Evolutionary conservation across 75 land plant species (phyloP).

Genomic region (Isoetes taiwanensis): DNA sequence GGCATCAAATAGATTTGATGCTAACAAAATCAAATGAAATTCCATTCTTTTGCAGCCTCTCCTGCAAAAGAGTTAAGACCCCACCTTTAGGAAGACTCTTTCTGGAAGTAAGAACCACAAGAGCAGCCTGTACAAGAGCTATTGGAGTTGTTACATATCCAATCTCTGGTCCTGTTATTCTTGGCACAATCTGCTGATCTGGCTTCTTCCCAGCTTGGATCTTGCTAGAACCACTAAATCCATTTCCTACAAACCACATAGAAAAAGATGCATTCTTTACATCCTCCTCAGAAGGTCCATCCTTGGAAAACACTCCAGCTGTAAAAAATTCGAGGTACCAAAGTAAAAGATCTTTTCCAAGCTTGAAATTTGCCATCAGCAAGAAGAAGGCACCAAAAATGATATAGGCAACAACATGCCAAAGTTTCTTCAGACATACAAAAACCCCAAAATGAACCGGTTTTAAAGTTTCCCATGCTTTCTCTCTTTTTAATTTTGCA

Average conservation of each 20-base stretch:
- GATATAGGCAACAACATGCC: constrained; percentile 31
- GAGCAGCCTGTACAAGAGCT: constrained; percentile 65
- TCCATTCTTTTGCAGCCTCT: constrained; percentile 72
- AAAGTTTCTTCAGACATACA: constrained; percentile 34
- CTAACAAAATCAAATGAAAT: constrained; percentile 60
- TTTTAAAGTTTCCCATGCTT: constrained; percentile 54
- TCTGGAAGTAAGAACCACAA: constrained; percentile 47
- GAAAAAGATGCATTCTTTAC: constrained; percentile 60
- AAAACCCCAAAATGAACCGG: constrained; percentile 88
- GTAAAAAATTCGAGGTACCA: constrained; percentile 73
- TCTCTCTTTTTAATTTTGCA: constrained; percentile 21
- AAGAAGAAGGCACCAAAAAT: constrained; percentile 38
- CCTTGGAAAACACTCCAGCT: constrained; percentile 50
- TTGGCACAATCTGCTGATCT: constrained; percentile 55
- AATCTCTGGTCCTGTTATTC: constrained; percentile 83
- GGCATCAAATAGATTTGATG: constrained; percentile 10
- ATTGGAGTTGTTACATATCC: constrained; percentile 90
- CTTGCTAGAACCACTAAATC: constrained; percentile 44
- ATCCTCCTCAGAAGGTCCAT: constrained; percentile 81
- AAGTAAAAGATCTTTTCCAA: constrained; percentile 60
- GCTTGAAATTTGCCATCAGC: constrained; percentile 28
- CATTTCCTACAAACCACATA: constrained; percentile 79
- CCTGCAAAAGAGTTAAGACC: constrained; percentile 58
- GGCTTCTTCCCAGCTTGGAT: constrained; percentile 29
- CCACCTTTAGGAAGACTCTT: constrained; percentile 74